These are phyloP conservation scores for Ormosia emarginata DNA, from an alignment of 306 rosid genomes.

Conservation along the genomic window DNA sequence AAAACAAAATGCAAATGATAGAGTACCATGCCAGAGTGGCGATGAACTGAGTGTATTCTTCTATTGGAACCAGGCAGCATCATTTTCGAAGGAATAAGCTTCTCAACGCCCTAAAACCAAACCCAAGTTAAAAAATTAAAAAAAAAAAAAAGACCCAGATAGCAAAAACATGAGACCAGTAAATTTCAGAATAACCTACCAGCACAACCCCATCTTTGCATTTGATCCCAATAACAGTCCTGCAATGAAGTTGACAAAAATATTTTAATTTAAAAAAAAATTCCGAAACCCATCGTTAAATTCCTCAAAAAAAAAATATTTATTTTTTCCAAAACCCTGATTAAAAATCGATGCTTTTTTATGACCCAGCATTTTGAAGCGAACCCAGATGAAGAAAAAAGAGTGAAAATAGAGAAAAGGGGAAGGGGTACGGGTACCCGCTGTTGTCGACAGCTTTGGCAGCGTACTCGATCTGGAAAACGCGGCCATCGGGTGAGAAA, in stretches of 20 bases:
- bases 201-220: slow-evolving; percentile 93
- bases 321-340: neutral
- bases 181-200: slow-evolving; percentile 36
- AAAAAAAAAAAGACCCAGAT: neutral
- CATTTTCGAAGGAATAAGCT: slow-evolving; percentile 93
- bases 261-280: neutral
- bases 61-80: slow-evolving; percentile 97
- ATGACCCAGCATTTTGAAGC: neutral
- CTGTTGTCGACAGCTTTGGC: slow-evolving; percentile 99
- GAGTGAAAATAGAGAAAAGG: neutral
- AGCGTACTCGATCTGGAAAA: slow-evolving; percentile 97
- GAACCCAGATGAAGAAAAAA: neutral
- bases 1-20: neutral
- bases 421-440: slow-evolving; percentile 40
- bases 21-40: slow-evolving; percentile 91
- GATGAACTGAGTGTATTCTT: slow-evolving; percentile 91
- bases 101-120: slow-evolving; percentile 80
- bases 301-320: neutral
- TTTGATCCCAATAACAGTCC: slow-evolving; percentile 96
- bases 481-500: slow-evolving; percentile 97
- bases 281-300: neutral
- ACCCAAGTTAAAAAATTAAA: neutral
- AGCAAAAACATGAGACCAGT: neutral
- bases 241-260: slow-evolving; percentile 30
- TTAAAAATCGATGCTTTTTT: neutral